phyloP scores from a whole-genome alignment of 2,329 filamentous ascomycete genomes.

The Fusarium praegraminearum region DNA sequence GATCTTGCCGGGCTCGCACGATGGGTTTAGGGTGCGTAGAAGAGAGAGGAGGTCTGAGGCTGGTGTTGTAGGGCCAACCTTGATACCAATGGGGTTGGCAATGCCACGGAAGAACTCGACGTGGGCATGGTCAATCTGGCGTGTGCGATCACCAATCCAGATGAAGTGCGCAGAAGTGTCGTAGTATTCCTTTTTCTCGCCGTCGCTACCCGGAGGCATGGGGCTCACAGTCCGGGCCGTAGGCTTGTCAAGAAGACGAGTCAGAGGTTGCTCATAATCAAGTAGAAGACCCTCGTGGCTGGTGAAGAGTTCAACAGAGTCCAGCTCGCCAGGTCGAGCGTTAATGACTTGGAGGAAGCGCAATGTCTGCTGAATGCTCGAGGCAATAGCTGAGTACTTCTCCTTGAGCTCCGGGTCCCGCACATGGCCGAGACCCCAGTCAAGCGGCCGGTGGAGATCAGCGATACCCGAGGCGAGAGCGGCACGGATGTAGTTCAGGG shows the following conservation, averaged over 20 bases:
- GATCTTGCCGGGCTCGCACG: conserved; percentile 86
- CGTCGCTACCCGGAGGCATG: conserved; percentile 57
- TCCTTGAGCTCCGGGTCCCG: conserved; percentile 83
- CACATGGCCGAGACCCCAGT: conserved; percentile 95
- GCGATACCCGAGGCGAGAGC: conserved; percentile 89
- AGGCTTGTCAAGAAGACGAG: conserved; percentile 78
- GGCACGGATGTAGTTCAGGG: conserved; percentile 90
- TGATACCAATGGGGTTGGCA: conserved; percentile 95
- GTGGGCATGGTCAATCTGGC: conserved; percentile 92
- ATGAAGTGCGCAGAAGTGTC: conserved; percentile 97
- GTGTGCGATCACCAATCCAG: conserved; percentile 97
- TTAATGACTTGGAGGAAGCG: conserved; percentile 96
- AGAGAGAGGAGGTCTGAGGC: conserved; percentile 80
- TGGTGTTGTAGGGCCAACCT: conserved; percentile 90
- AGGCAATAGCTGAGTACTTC: conserved; percentile 87
- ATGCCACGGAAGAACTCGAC: conserved; percentile 98
- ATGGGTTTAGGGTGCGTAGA: conserved; percentile 87
- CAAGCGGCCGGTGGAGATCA: conserved; percentile 90
- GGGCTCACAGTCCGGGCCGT: conserved; percentile 51
- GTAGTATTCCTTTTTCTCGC: conserved; percentile 75
- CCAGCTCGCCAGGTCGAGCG: conserved; percentile 83
- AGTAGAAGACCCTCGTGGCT: conserved; percentile 94
- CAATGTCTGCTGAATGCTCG: conserved; percentile 88
- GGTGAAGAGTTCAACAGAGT: conserved; percentile 94
- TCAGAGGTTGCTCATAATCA: conserved; percentile 92